Conservation (phyloP, 306 rosid genomes). For the Neltuma alba region DNA sequence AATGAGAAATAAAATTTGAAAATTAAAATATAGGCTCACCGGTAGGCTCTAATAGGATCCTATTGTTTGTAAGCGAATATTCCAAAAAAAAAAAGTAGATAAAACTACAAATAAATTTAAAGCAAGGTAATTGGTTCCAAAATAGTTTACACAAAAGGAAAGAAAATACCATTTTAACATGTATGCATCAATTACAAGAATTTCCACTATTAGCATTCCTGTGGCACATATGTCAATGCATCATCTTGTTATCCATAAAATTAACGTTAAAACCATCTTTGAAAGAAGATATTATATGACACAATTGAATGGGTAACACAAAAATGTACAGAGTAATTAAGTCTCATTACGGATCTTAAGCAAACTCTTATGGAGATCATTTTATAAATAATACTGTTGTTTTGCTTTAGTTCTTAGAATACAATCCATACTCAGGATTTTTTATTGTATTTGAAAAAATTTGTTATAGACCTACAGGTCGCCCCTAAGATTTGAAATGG, state of each 20-base stretch:
- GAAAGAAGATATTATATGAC: background rate
- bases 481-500: background rate
- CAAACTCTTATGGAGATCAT: background rate
- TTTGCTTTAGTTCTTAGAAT: background rate
- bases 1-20: background rate
- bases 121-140: background rate
- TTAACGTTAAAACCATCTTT: background rate
- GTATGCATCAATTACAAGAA: background rate
- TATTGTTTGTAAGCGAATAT: background rate
- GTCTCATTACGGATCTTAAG: background rate
- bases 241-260: no score
- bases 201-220: background rate
- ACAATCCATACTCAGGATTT: no score
- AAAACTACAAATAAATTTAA: background rate
- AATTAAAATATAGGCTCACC: background rate
- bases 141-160: background rate
- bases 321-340: background rate
- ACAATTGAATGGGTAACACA: background rate
- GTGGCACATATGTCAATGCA: background rate
- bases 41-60: background rate
- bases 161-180: background rate
- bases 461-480: background rate
- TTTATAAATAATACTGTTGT: background rate
- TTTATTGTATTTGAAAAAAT: no score
- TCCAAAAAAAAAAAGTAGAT: background rate